A percentile compares a stretch with the other conserved stretches of the same genome.
Conservation (phyloP, 2,329 filamentous ascomycete genomes). For the Penicillium sp. region DNA sequence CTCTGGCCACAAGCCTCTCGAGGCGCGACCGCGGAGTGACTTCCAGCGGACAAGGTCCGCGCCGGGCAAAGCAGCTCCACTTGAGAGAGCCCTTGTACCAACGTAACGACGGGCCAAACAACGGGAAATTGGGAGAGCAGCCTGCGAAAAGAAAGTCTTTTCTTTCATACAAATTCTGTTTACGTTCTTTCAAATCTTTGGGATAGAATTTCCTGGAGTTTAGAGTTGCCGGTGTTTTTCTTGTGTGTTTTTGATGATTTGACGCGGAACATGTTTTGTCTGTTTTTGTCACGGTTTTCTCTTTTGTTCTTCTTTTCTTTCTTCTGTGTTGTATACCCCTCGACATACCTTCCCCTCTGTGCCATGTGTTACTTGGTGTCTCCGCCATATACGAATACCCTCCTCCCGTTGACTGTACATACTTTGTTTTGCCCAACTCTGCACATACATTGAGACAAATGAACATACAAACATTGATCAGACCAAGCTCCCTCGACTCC, state of each 20-base stretch:
- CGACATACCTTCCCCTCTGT: not conserved
- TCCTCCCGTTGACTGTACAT: constrained; percentile 7
- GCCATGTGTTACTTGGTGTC: not conserved
- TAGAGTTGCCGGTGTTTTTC: constrained; percentile 3
- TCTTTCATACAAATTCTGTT: not conserved
- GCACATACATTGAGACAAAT: not conserved
- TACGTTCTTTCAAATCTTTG: constrained; percentile 4
- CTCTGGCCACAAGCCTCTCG: constrained; percentile 9
- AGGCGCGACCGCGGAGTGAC: constrained; percentile 19
- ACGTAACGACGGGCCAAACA: constrained; percentile 1
- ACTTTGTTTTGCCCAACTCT: not conserved
- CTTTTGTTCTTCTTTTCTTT: not conserved
- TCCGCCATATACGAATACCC: constrained; percentile 14
- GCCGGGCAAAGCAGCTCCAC: constrained; percentile 11
- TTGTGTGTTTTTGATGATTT: constrained; percentile 13
- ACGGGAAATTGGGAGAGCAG: not conserved
- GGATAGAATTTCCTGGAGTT: constrained; percentile 1
- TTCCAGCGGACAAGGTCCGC: constrained; percentile 18
- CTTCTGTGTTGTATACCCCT: constrained; percentile 11
- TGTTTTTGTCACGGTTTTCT: not conserved
- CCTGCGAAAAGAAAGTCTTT: not conserved
- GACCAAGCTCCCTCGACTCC: not conserved
- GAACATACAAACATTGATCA: not conserved
- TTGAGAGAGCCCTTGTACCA: not conserved
- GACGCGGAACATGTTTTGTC: constrained; percentile 13